Conservation (phyloP, 306 rosid genomes). For the Rubus parviflorus region DNA sequence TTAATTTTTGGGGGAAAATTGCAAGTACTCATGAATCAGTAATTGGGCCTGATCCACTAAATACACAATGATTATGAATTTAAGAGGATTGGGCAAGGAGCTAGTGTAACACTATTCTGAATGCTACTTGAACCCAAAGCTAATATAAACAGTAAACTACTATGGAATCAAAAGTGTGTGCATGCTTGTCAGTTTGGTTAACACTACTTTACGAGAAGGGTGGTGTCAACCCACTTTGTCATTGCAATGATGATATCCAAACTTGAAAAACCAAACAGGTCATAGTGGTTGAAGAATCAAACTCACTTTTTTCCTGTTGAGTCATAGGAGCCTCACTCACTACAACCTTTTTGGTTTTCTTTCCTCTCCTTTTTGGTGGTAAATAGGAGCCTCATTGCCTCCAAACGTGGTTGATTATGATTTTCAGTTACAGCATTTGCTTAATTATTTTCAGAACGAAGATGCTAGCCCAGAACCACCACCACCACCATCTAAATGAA, state of each 20-base stretch:
- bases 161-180: neutral
- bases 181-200: neutral
- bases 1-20: too few relatives aligned
- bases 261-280: constrained; percentile 21
- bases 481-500: neutral
- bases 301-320: constrained; percentile 21
- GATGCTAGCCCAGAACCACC: neutral
- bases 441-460: too few relatives aligned
- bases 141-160: neutral
- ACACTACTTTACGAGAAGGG: neutral
- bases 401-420: too few relatives aligned
- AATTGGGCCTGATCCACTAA: neutral
- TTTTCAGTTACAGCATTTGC: too few relatives aligned
- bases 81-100: neutral
- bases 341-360: neutral
- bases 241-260: constrained; percentile 34
- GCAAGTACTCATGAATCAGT: too few relatives aligned
- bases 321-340: constrained; percentile 22
- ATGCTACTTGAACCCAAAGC: neutral
- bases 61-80: too few relatives aligned
- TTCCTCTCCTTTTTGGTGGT: neutral
- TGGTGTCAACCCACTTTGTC: constrained; percentile 40
- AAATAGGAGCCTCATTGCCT: constrained; percentile 4
- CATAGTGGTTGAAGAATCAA: constrained; percentile 20
- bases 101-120: neutral